phyloP scores from a whole-genome alignment of 257 asterid species.

The Lithospermum erythrorhizon region DNA sequence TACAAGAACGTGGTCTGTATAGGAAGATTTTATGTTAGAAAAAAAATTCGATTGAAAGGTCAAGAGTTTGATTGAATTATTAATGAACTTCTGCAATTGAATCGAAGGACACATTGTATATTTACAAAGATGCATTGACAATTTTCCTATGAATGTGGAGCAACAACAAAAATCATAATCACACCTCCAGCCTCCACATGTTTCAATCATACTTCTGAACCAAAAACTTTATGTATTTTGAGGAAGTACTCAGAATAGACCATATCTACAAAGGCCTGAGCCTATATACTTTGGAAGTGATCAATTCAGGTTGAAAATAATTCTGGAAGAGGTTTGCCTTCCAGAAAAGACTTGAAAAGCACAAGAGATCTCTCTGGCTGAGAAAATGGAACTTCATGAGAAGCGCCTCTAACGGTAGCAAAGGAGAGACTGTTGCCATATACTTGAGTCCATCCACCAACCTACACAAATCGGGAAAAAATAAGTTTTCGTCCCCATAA shows the following conservation, averaged over 20 bases:
- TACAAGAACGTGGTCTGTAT: no score
- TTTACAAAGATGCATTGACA: background rate
- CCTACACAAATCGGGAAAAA: conserved; percentile 22
- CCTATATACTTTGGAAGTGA: conserved; percentile 9
- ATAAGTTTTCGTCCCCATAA: background rate
- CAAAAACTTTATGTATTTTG: background rate
- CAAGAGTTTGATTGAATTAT: no score
- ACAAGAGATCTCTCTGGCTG: conserved; percentile 65
- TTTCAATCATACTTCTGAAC: background rate
- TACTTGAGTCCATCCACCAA: conserved; percentile 69
- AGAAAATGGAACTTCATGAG: conserved; percentile 74
- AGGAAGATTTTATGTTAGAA: no score
- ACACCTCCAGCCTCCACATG: background rate
- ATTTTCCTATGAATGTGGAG: background rate
- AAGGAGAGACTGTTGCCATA: conserved; percentile 51
- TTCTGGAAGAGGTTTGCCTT: conserved; percentile 47
- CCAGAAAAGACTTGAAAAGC: conserved; percentile 50
- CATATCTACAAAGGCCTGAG: conserved; percentile 1
- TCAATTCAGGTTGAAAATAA: conserved; percentile 13
- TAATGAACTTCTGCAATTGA: background rate
- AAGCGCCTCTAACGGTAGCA: conserved; percentile 70
- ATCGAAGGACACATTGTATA: background rate
- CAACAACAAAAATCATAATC: background rate
- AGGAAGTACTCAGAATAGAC: background rate
- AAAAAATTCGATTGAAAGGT: no score